These are phyloP conservation scores for Tolypocladium album DNA, from an alignment of 2,329 filamentous ascomycete genomes.

Conservation along the genomic window DNA sequence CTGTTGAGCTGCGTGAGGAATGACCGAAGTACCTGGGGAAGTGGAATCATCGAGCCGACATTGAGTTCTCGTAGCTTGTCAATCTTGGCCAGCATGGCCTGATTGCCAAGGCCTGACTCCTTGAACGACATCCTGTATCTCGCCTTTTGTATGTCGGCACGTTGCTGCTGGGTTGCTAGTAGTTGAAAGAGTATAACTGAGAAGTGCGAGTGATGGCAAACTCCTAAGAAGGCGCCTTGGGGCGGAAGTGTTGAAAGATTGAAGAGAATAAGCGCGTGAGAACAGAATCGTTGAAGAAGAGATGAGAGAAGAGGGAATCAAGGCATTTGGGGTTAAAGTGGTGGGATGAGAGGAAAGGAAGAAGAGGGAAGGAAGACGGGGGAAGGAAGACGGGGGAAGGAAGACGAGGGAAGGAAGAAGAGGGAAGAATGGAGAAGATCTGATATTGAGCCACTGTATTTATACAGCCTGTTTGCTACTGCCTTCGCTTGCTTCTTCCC, in stretches of 20 bases:
- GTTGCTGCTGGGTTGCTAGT: not conserved
- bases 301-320: not conserved
- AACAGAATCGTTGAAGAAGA: too few species aligned
- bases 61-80: conserved; percentile 31
- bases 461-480: too few species aligned
- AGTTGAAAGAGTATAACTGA: not conserved
- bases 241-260: too few species aligned
- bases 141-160: too few species aligned
- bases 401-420: not conserved
- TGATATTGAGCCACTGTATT: too few species aligned
- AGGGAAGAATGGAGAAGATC: not conserved
- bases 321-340: not conserved
- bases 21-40: conserved; percentile 41
- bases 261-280: too few species aligned
- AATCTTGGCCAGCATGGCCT: conserved; percentile 20
- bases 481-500: not conserved
- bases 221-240: not conserved
- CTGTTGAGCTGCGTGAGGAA: conserved; percentile 23
- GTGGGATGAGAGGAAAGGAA: too few species aligned
- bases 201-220: not conserved
- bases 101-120: conserved; percentile 6
- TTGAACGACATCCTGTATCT: not conserved
- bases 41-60: conserved; percentile 22
- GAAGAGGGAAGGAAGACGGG: not conserved
- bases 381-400: not conserved